Conservation (phyloP, 2,329 filamentous ascomycete species). For the Alternaria ventricosa region DNA sequence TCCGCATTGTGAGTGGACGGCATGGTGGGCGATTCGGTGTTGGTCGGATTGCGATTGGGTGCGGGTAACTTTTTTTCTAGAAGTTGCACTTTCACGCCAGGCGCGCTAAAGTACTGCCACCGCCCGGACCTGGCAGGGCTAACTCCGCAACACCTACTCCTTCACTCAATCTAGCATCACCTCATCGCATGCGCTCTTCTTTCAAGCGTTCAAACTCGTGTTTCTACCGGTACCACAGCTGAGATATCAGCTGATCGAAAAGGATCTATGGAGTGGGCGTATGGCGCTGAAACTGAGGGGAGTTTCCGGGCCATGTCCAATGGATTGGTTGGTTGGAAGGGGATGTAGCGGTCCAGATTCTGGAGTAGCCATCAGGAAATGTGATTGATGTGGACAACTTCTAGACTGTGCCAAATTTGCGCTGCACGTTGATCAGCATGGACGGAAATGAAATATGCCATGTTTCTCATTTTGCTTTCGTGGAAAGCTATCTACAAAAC, state of each 20-base stretch:
- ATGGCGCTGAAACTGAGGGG: not conserved
- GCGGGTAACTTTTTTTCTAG: conserved; percentile 20
- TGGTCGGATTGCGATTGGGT: not conserved
- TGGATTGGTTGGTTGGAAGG: not conserved
- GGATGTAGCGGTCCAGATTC: no score
- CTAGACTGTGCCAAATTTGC: no score
- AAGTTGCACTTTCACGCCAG: conserved; percentile 8
- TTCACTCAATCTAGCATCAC: no score
- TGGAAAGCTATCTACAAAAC: not conserved
- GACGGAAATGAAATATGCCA: not conserved
- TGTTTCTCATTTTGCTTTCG: not conserved
- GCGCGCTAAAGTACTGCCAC: conserved; percentile 13
- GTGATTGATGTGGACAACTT: no score
- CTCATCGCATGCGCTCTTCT: not conserved
- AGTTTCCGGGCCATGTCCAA: not conserved
- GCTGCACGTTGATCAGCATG: no score
- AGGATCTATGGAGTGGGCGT: not conserved
- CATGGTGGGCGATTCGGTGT: conserved; percentile 59
- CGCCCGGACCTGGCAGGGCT: not conserved
- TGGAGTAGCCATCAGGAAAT: no score
- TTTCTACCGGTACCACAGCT: not conserved
- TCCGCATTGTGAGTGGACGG: conserved; percentile 88
- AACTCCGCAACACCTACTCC: not conserved
- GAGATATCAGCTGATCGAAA: not conserved
- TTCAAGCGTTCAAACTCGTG: not conserved